Evolutionary conservation across 192 early-diverging fungal genomes (phyloP), one percentile per base, ranked within the genome.

Genomic region (Coemansia sp.): DNA sequence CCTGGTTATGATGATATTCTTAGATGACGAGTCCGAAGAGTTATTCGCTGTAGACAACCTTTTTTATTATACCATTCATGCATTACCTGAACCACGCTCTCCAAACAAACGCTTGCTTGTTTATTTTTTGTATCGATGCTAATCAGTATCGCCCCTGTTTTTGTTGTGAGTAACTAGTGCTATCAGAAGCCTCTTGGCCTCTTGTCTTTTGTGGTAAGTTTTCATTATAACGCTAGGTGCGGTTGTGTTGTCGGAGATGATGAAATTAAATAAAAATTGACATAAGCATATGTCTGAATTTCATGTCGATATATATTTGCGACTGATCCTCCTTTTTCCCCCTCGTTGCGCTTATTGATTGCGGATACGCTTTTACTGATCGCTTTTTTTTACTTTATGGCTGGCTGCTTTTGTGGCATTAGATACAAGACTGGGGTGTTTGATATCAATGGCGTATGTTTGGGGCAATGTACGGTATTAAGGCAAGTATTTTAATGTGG

Each of bases 1-100:
- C 43, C 58, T 68, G 68, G 75, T 85, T 65, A 83, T 85, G 87
- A 90, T 88, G 87, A 88, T 70, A 57, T 66, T 65, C 64, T 85
- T 88, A 86, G 88, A 90, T 90, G 88, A 90, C 88, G 88, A 90
- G 88, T 90, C 88, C 73, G 88, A 90, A 85, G 76, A 80, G 86
- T 88, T 67, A 72, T 88, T 88, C 86, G 76, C 73, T 90, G 88
- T 87, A 82, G 88, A 90, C 66, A 88, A 76, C 83, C 66, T 75
- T 71, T 80, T 76, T 85, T 85, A 21, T 45, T 45, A 45, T 88
- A 87, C 87, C 87, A 88, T 89, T 89, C 88, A 90, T 90, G 88
- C 88, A 71, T 83, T 67, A 69, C 45, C 77, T 79, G 77, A 79
- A 64, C 77, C 69, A 69, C 37, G 13, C 34, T 3, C 10, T 51